These are phyloP conservation scores for Selaginella tamariscina DNA, from an alignment of 75 land plant genomes.

Conservation along the genomic window DNA sequence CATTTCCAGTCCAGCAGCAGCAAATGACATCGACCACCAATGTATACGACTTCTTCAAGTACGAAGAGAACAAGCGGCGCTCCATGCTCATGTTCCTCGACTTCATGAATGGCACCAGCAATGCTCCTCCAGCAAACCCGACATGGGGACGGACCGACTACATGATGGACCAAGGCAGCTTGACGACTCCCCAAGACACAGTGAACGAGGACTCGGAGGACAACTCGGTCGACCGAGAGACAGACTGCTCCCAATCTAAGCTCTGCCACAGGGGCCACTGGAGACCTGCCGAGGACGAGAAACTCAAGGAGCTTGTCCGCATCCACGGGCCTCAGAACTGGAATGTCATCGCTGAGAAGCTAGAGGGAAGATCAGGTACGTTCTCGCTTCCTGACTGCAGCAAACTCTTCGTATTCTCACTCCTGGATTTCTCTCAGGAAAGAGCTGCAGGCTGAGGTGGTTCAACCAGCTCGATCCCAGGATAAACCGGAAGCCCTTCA, in stretches of 20 bases:
- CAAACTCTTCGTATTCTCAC: not conserved
- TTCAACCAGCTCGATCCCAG: conserved; percentile 60
- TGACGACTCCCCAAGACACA: not conserved
- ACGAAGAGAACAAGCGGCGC: no score
- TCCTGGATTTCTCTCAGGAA: not conserved
- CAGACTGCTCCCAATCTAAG: conserved; percentile 18
- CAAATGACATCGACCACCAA: no score
- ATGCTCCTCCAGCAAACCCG: no score
- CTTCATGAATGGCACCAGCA: not conserved
- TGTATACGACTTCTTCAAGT: no score
- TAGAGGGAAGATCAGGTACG: conserved; percentile 81
- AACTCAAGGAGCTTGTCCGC: conserved; percentile 54
- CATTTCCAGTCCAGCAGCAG: no score
- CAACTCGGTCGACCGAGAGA: not conserved
- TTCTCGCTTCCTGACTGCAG: conserved; percentile 1
- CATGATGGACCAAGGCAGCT: not conserved
- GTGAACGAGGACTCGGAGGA: not conserved
- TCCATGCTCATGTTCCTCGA: conserved; percentile 1
- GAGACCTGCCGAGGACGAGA: conserved; percentile 81
- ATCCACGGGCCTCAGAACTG: conserved; percentile 82
- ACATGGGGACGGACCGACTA: no score
- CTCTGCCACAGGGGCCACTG: conserved; percentile 71
- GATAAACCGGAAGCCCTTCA: conserved; percentile 48
- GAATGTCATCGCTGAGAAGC: conserved; percentile 89
- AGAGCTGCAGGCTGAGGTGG: conserved; percentile 41